A percentile compares a stretch with the other conserved stretches of the same genome.
These are phyloP conservation scores for Aspergillus bridgeri DNA, from an alignment of 495 filamentous ascomycete genomes.

Conservation along the genomic window DNA sequence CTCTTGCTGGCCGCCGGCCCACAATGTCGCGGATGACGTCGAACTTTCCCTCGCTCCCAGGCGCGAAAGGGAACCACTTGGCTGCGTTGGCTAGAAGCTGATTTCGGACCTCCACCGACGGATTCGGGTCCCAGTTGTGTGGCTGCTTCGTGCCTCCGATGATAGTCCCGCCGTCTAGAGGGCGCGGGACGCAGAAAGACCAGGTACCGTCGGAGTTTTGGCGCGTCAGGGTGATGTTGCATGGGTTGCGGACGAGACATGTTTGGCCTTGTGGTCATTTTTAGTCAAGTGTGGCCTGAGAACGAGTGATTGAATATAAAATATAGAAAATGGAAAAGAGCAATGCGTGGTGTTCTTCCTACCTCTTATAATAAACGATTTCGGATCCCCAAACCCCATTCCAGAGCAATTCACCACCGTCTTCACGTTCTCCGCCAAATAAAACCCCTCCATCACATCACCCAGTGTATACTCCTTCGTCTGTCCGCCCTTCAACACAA, in stretches of 20 bases:
- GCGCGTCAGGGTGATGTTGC: slow-evolving; percentile 53
- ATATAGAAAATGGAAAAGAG: slow-evolving; percentile 9
- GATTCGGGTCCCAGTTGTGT: slow-evolving; percentile 51
- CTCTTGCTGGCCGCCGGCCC: slow-evolving; percentile 40
- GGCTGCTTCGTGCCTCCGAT: slow-evolving; percentile 63
- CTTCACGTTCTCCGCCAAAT: slow-evolving; percentile 33
- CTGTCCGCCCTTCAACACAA: slow-evolving; percentile 48
- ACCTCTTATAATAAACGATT: slow-evolving; percentile 56
- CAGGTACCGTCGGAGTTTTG: slow-evolving; percentile 57
- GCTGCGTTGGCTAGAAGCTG: slow-evolving; percentile 42
- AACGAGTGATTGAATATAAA: too few species aligned
- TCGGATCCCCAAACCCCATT: slow-evolving; percentile 48
- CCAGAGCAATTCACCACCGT: slow-evolving; percentile 60
- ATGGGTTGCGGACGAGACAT: slow-evolving; percentile 44
- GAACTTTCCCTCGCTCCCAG: slow-evolving; percentile 36
- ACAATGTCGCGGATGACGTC: slow-evolving; percentile 47
- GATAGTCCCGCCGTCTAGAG: slow-evolving; percentile 56
- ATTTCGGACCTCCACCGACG: slow-evolving; percentile 43
- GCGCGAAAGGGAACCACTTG: slow-evolving; percentile 43
- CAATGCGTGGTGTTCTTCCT: background rate
- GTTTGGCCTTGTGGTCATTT: slow-evolving; percentile 31
- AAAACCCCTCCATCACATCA: slow-evolving; percentile 47
- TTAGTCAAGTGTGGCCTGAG: background rate
- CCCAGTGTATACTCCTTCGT: slow-evolving; percentile 42
- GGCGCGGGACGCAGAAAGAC: slow-evolving; percentile 59